These are phyloP conservation scores for Tilletia indica DNA, from an alignment of 1,284 basidiomycete genomes.

Conservation along the genomic window DNA sequence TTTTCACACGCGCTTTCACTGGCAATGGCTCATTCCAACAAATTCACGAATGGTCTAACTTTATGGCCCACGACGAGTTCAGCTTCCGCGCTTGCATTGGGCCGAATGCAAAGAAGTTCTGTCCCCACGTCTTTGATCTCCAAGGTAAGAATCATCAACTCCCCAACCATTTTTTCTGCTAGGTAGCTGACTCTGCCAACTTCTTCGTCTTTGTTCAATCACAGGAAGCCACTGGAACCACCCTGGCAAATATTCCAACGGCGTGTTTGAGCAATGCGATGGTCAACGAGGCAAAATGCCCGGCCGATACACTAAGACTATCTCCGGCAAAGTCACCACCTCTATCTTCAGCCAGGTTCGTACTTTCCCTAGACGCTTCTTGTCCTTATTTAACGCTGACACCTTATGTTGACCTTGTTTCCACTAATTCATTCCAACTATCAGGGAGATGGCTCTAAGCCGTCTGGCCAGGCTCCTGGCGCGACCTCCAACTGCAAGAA, in stretches of 20 bases:
- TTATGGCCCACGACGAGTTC: slow-evolving; percentile 48
- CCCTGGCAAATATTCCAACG: slow-evolving; percentile 32
- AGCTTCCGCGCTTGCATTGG: slow-evolving; percentile 41
- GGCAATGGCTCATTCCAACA: slow-evolving; percentile 53
- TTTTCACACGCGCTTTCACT: slow-evolving; percentile 43
- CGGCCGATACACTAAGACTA: slow-evolving; percentile 28
- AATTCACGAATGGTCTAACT: slow-evolving; percentile 52
- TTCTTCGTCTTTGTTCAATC: background rate
- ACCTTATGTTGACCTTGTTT: too few relatives aligned
- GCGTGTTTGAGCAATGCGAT: slow-evolving; percentile 47
- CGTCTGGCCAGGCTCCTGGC: slow-evolving; percentile 35
- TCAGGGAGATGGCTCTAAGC: slow-evolving; percentile 25
- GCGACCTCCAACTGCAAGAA: slow-evolving; percentile 40
- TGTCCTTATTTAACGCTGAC: too few relatives aligned
- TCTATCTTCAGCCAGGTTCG: slow-evolving; percentile 1
- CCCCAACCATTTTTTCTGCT: too few relatives aligned
- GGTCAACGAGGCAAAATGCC: slow-evolving; percentile 40
- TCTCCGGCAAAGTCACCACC: background rate
- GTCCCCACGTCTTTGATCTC: slow-evolving; percentile 25
- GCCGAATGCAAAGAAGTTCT: slow-evolving; percentile 25
- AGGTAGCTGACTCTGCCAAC: background rate
- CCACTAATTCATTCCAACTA: too few relatives aligned
- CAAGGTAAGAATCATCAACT: too few relatives aligned
- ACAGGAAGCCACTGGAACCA: slow-evolving; percentile 37
- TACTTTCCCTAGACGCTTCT: too few relatives aligned